phyloP scores from a whole-genome alignment of 2,329 filamentous ascomycete species.

The Colletotrichum camelliae region DNA sequence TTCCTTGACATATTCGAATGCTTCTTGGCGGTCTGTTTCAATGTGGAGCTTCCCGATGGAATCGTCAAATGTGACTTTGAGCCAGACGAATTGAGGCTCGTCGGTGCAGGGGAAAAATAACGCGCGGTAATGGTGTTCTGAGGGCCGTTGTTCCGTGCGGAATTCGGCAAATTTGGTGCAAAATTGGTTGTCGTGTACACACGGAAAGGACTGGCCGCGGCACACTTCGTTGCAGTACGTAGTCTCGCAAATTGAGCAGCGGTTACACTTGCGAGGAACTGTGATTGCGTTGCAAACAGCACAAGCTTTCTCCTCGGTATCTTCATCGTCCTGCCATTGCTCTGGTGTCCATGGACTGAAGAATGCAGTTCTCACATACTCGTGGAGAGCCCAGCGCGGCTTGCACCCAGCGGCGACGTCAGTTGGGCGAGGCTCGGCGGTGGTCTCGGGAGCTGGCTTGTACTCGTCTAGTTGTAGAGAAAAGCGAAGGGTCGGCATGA shows the following conservation, averaged over 20 bases:
- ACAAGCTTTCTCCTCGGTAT: not conserved
- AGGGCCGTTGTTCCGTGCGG: not conserved
- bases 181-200: fast-evolving
- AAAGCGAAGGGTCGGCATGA: not conserved
- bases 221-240: not conserved
- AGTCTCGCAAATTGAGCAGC: not conserved
- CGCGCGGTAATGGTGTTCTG: not conserved
- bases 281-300: not conserved
- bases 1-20: not conserved
- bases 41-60: not conserved
- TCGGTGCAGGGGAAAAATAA: fast-evolving
- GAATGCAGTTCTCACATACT: fast-evolving
- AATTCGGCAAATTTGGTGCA: fast-evolving
- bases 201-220: no score
- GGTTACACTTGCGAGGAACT: not conserved
- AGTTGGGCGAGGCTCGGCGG: not conserved
- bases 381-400: not conserved
- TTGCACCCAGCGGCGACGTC: not conserved
- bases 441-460: not conserved
- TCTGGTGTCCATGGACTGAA: fast-evolving
- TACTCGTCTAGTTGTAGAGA: not conserved
- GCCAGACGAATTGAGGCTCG: not conserved
- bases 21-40: not conserved
- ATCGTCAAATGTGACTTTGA: not conserved
- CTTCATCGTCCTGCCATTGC: not conserved